These are phyloP conservation scores for Nigrospora sphaerica DNA, from an alignment of 2,329 filamentous ascomycete genomes.

Conservation along the genomic window DNA sequence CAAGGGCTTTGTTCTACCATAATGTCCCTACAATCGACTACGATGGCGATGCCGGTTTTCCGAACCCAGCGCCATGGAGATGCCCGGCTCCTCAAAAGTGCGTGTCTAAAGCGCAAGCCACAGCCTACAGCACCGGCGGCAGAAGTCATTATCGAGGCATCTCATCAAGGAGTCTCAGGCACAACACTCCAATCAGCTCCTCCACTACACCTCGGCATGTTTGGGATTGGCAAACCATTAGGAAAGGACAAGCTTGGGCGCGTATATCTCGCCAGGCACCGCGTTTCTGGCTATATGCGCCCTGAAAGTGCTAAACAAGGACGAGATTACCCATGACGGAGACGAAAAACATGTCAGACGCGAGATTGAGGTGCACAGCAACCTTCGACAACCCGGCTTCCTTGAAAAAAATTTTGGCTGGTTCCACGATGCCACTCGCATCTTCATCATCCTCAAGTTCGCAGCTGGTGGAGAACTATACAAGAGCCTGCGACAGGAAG, in stretches of 20 bases:
- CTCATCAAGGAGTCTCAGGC: no score
- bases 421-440: conserved; percentile 65
- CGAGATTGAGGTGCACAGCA: conserved; percentile 53
- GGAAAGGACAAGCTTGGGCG: conserved; percentile 70
- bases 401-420: conserved; percentile 60
- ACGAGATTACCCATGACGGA: conserved; percentile 57
- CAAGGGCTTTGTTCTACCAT: no score
- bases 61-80: no score
- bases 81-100: no score
- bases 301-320: conserved; percentile 65
- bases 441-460: conserved; percentile 67
- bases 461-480: conserved; percentile 60
- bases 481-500: conserved; percentile 61
- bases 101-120: no score
- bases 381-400: conserved; percentile 62
- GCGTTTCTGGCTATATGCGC: conserved; percentile 62
- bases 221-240: conserved; percentile 43
- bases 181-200: no score
- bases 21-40: no score
- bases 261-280: conserved; percentile 64
- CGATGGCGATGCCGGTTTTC: no score
- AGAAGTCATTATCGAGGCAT: no score
- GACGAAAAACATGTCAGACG: conserved; percentile 36
- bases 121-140: no score
- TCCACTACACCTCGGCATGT: conserved; percentile 52